phyloP scores from a whole-genome alignment of 306 rosid genomes.

The Pterocarpus santalinus region DNA sequence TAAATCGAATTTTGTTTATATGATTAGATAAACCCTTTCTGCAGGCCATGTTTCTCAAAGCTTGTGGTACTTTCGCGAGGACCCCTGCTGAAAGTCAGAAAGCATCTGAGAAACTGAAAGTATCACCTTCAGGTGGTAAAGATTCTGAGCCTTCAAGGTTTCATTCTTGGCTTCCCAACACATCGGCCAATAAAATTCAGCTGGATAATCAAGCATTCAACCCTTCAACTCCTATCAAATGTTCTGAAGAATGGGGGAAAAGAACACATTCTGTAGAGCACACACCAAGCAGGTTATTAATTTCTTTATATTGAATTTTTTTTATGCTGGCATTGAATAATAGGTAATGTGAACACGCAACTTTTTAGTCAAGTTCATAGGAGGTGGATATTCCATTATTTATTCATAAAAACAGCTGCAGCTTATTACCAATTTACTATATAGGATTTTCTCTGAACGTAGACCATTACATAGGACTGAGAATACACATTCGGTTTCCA shows the following conservation, averaged over 20 bases:
- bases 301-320: constrained; percentile 21
- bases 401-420: constrained; percentile 14
- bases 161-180: constrained; percentile 66
- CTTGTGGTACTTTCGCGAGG: constrained; percentile 73
- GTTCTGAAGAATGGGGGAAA: constrained; percentile 54
- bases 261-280: constrained; percentile 56
- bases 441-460: constrained; percentile 18
- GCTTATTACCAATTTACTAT: constrained; percentile 8
- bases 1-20: not conserved
- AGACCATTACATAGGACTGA: not conserved
- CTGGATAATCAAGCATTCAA: constrained; percentile 52
- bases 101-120: constrained; percentile 56
- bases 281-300: constrained; percentile 77
- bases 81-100: constrained; percentile 76
- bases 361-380: constrained; percentile 19
- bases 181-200: constrained; percentile 58
- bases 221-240: constrained; percentile 60
- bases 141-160: constrained; percentile 56
- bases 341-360: constrained; percentile 8
- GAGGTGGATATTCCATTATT: constrained; percentile 26
- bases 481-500: constrained; percentile 11
- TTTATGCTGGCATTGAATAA: constrained; percentile 30
- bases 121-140: constrained; percentile 56
- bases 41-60: constrained; percentile 88
- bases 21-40: constrained; percentile 39